phyloP scores from a whole-genome alignment of 2,329 filamentous ascomycete species.

The Aspergillus quadricinctus region DNA sequence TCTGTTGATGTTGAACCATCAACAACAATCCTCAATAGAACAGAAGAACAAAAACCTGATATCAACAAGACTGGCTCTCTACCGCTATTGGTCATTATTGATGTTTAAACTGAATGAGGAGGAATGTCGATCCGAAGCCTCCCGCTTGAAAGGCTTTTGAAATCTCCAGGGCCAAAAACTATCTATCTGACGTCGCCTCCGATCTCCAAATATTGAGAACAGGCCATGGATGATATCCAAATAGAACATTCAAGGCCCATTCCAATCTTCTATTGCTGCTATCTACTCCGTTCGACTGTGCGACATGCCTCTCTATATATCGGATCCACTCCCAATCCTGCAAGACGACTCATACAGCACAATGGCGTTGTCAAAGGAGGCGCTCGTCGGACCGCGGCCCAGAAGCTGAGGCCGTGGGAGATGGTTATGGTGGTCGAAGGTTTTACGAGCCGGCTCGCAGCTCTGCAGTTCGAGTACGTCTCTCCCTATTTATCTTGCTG shows the following conservation, averaged over 20 bases:
- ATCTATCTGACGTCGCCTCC: not conserved
- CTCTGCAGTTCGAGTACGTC: conserved; percentile 86
- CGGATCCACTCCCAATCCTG: conserved; percentile 85
- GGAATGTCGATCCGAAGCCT: not conserved
- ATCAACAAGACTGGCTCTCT: not conserved
- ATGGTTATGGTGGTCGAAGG: conserved; percentile 83
- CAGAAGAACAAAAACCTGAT: not conserved
- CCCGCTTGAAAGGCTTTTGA: not conserved
- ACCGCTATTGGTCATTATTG: not conserved
- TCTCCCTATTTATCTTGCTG: conserved; percentile 1
- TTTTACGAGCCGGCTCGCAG: conserved; percentile 81
- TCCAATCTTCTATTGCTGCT: conserved; percentile 88
- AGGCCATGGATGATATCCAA: conserved; percentile 16
- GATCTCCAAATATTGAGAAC: not conserved
- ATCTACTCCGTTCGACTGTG: conserved; percentile 80
- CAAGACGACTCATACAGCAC: conserved; percentile 80
- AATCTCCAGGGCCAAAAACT: not conserved
- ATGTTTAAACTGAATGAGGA: not conserved
- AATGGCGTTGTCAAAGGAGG: conserved; percentile 82
- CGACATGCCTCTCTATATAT: conserved; percentile 71
- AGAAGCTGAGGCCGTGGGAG: conserved; percentile 76
- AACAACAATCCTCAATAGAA: not conserved
- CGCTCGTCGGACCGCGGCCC: conserved; percentile 67
- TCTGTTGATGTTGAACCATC: not conserved
- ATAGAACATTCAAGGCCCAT: conserved; percentile 55